Evolutionary conservation across 768 basidiomycete genomes (phyloP), one percentile per base, ranked within the genome.

Genomic region (Lentinula lateritia): DNA sequence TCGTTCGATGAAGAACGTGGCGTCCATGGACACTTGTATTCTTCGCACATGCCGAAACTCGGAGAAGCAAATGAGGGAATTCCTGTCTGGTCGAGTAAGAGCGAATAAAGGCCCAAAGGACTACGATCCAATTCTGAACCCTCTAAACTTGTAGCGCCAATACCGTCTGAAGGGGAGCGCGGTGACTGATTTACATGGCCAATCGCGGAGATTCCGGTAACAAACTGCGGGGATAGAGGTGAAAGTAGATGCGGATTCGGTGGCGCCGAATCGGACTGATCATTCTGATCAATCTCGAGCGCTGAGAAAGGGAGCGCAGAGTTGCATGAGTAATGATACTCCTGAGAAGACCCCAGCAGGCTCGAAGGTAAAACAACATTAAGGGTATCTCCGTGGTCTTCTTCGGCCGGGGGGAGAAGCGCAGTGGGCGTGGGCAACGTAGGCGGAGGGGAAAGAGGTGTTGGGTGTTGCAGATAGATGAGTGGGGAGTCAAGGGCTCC

Each of bases 401-500:
- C 52, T 34, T 23, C 38, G 41, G 18, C 23, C 46, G 13, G 36
- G 20, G 55, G 55, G 9, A 56, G n/a, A 18, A 13, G 23, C 55
- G 55, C 32, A 28, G 55, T 56, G 18, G 32, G 16, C 8, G 55
- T 56, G 8, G 55, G 55, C 20, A 56, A 32, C 20, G 55, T 56
- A n/a, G 55, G 55, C 39, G 55, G 55, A 42, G 55, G 55, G 8
- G 55, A 56, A 4, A 56, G 13, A 6, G 55, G 55, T 15, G 20
- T 23, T 13, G 38, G 12, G 41, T 43, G 41, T 6, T 43, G 38
- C 38, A 23, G 5, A 28, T 15, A 32, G 32, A 56, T 9, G 39
- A 56, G 23, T 23, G 55, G 55, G 15, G 55, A 56, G 55, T 56
- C 55, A 41, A 56, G 55, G 20, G 43, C 28, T 6, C 55, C 55